These are phyloP conservation scores for Lipomyces oligophaga DNA, from an alignment of 805 yeast genomes.

Conservation along the genomic window DNA sequence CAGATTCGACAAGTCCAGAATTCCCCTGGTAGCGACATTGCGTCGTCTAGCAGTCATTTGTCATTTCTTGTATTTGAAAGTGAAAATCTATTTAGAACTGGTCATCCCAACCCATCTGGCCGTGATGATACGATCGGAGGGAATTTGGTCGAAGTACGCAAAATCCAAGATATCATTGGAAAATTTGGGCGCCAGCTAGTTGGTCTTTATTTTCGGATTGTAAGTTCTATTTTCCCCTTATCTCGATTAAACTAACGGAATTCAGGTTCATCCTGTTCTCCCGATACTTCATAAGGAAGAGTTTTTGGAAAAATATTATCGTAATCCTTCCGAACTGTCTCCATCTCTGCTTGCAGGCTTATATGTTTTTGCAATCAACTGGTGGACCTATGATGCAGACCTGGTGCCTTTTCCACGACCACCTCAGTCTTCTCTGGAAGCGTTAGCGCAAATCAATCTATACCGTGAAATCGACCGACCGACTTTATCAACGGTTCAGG, in stretches of 20 bases:
- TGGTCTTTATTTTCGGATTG: conserved; percentile 31
- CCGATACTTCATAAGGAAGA: conserved; percentile 33
- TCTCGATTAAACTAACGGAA: background rate
- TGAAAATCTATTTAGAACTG: conserved; percentile 25
- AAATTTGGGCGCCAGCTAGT: conserved; percentile 29
- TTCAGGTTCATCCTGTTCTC: conserved; percentile 28
- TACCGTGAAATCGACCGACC: conserved; percentile 34
- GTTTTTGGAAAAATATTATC: conserved; percentile 31
- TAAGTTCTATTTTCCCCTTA: conserved; percentile 4
- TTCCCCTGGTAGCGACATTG: conserved; percentile 1
- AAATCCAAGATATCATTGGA: conserved; percentile 31
- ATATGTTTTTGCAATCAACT: conserved; percentile 32
- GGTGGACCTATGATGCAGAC: conserved; percentile 34
- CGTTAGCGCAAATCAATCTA: conserved; percentile 24
- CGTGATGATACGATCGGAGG: conserved; percentile 31
- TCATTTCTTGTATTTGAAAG: conserved; percentile 31
- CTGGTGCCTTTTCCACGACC: conserved; percentile 26
- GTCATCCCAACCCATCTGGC: conserved; percentile 25
- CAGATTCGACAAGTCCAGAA: conserved; percentile 23
- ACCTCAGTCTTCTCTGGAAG: conserved; percentile 27
- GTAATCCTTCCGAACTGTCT: conserved; percentile 31
- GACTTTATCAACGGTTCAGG: conserved; percentile 42
- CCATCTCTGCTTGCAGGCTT: conserved; percentile 32
- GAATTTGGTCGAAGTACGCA: conserved; percentile 29
- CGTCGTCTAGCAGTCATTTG: conserved; percentile 10